These are phyloP conservation scores for Boletus rubroflammeus DNA, from an alignment of 768 basidiomycete species.

Conservation along the genomic window DNA sequence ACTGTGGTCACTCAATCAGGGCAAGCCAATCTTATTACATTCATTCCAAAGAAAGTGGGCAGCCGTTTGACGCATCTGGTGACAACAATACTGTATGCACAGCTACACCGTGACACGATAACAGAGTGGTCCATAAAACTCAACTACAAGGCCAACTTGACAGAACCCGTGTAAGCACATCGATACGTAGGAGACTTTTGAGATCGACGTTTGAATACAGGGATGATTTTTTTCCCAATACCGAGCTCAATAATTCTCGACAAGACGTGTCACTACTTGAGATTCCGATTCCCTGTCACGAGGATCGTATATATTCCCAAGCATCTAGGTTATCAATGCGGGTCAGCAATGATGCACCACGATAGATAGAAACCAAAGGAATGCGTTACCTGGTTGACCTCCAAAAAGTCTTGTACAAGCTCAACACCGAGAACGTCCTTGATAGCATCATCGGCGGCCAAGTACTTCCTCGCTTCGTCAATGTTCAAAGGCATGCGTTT, in stretches of 20 bases:
- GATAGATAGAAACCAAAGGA: background rate
- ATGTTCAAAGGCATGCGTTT: conserved; percentile 49
- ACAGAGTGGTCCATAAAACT: background rate
- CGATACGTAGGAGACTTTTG: background rate
- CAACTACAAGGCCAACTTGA: background rate
- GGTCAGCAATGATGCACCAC: background rate
- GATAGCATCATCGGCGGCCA: conserved; percentile 38
- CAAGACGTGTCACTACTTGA: conserved; percentile 25
- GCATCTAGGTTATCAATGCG: background rate
- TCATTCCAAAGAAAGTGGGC: background rate
- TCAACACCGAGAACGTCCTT: conserved; percentile 42
- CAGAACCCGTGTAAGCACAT: background rate
- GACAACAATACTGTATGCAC: too few species aligned
- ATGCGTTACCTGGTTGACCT: conserved; percentile 46
- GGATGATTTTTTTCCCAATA: background rate
- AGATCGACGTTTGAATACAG: background rate
- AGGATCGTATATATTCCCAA: conserved; percentile 23
- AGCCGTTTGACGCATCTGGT: too few species aligned
- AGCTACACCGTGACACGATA: too few species aligned
- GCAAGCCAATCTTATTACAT: too few species aligned
- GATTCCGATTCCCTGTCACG: conserved; percentile 26
- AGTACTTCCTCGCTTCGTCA: conserved; percentile 42
- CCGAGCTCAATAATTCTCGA: conserved; percentile 26
- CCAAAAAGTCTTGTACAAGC: conserved; percentile 44
- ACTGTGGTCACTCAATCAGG: too few species aligned